phyloP scores from a whole-genome alignment of 1,284 basidiomycete species.

The Austropuccinia psidii region DNA sequence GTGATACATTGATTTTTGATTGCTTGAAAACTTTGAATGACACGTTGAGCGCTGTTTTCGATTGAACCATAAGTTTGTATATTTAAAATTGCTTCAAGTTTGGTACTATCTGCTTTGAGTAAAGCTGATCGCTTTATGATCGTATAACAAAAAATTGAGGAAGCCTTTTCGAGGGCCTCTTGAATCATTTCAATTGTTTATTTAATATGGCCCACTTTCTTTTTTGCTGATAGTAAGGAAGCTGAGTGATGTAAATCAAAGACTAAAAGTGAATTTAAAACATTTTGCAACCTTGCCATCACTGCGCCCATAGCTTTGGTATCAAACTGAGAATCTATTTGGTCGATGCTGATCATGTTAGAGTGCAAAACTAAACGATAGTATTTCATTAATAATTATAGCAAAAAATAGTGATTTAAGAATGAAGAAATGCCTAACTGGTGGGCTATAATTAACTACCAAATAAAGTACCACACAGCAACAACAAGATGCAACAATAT shows the following conservation, averaged over 20 bases:
- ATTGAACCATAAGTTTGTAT: slow-evolving; percentile 26
- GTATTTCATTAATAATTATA: too few relatives aligned
- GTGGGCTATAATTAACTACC: too few relatives aligned
- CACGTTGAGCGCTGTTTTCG: slow-evolving; percentile 15
- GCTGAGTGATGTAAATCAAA: slow-evolving; percentile 19
- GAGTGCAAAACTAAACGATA: too few relatives aligned
- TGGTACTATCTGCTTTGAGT: neutral
- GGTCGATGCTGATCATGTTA: slow-evolving; percentile 25
- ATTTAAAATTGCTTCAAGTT: slow-evolving; percentile 5
- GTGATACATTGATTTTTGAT: slow-evolving; percentile 14
- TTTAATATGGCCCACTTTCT: neutral
- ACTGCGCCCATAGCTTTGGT: neutral
- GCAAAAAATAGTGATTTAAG: too few relatives aligned
- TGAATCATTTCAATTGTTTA: slow-evolving; percentile 2
- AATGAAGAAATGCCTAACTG: too few relatives aligned
- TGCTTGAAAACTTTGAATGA: slow-evolving; percentile 16
- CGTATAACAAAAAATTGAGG: slow-evolving; percentile 15
- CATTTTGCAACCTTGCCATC: slow-evolving; percentile 20
- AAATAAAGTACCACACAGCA: too few relatives aligned
- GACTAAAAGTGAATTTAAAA: slow-evolving; percentile 15
- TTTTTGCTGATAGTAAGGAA: neutral
- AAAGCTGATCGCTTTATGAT: slow-evolving; percentile 18
- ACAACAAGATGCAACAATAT: neutral
- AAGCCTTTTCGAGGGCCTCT: slow-evolving; percentile 24
- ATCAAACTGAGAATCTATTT: slow-evolving; percentile 25